These are phyloP conservation scores for Hymenotorrendiella dingleyae DNA, from an alignment of 2,329 filamentous ascomycete genomes.

Conservation along the genomic window DNA sequence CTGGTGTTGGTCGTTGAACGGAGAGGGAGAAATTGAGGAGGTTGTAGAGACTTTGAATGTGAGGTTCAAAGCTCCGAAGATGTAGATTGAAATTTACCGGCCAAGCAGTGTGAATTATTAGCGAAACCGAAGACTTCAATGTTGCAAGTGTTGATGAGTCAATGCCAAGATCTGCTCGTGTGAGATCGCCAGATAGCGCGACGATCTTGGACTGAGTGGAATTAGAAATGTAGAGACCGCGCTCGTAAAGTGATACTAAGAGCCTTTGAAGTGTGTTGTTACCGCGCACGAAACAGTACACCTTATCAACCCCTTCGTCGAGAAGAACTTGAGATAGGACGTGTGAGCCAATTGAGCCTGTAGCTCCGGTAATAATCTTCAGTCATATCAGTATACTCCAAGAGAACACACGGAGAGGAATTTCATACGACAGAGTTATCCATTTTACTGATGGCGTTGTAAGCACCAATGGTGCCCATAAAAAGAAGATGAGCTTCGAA, in stretches of 20 bases:
- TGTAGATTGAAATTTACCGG: constrained; percentile 51
- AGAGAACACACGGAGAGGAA: neutral
- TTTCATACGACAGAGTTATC: no score
- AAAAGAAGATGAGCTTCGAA: constrained; percentile 32
- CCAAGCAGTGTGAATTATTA: constrained; percentile 47
- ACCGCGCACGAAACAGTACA: constrained; percentile 46
- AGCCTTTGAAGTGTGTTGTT: constrained; percentile 28
- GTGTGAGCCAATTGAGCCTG: constrained; percentile 48
- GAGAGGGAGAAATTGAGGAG: constrained; percentile 35
- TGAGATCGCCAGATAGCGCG: constrained; percentile 36
- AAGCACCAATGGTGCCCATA: no score
- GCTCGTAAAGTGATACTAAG: constrained; percentile 27
- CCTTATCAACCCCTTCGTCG: constrained; percentile 45
- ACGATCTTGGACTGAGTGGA: constrained; percentile 30
- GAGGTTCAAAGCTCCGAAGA: constrained; percentile 41
- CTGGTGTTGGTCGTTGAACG: constrained; percentile 31
- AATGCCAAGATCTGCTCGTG: constrained; percentile 36
- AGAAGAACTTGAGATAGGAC: constrained; percentile 50
- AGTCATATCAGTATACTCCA: no score
- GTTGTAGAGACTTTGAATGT: constrained; percentile 39
- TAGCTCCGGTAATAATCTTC: constrained; percentile 43
- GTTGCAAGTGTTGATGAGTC: constrained; percentile 21
- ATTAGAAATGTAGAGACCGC: constrained; percentile 30
- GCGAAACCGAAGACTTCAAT: constrained; percentile 31
- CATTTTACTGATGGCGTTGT: no score